Percentiles rank a stretch among this genome's conserved stretches.
phyloP scores from a whole-genome alignment of 2,329 filamentous ascomycete species.

The Achaetomium macrosporum region DNA sequence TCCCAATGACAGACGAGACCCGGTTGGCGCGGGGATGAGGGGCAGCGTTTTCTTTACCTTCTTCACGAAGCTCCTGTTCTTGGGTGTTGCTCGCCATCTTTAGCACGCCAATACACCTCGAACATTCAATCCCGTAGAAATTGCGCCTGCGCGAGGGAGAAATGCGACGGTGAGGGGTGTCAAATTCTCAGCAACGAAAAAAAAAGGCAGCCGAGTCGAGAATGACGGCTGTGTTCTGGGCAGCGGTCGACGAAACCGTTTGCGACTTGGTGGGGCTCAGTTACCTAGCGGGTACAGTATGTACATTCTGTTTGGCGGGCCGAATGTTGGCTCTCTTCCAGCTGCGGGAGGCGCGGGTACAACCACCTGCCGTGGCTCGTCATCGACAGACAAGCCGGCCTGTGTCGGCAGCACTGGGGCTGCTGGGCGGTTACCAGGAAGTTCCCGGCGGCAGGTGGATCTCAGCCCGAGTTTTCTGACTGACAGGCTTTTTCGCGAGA shows the following conservation, averaged over 20 bases:
- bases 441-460: conserved; percentile 10
- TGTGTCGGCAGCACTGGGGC: background rate
- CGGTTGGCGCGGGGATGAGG: conserved; percentile 14
- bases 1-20: background rate
- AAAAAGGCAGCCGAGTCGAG: conserved; percentile 1
- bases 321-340: conserved; percentile 12
- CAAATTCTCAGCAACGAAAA: conserved; percentile 1
- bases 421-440: conserved; percentile 8
- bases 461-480: conserved; percentile 1
- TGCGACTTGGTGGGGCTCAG: conserved; percentile 18
- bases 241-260: conserved; percentile 10
- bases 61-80: conserved; percentile 9
- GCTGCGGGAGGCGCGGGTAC: conserved; percentile 18
- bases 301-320: background rate
- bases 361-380: background rate
- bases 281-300: conserved; percentile 19
- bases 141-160: conserved; percentile 6
- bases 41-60: conserved; percentile 13
- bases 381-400: background rate
- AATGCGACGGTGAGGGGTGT: conserved; percentile 1
- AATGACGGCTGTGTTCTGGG: conserved; percentile 2
- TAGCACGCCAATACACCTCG: background rate
- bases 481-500: conserved; percentile 1
- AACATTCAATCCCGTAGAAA: background rate
- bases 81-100: conserved; percentile 15